Evolutionary conservation across 768 basidiomycete species (phyloP), one percentile per base, ranked within the genome.

Genomic region (Podaxis rugospora): DNA sequence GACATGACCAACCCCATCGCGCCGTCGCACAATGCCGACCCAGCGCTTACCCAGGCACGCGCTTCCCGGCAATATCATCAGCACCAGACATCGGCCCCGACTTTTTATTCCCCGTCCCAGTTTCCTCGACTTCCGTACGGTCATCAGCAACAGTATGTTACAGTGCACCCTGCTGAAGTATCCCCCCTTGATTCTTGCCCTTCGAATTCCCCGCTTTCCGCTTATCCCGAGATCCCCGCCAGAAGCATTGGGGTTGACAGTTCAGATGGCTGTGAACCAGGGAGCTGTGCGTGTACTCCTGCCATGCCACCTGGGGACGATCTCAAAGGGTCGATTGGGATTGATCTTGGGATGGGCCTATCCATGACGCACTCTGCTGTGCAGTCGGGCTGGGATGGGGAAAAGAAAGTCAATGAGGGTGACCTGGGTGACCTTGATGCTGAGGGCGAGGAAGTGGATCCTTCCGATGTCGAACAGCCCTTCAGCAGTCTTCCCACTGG

Each of bases 131-230:
- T 40, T 25, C 49, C 40, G 13, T 52, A 60, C 55, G 25, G 44
- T 52, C 63, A 56, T 28, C 54, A 51, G 18, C 51, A 50, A 35
- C 59, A 40, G 7, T 57, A 27, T 50, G 65, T 58, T 39, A 67
- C 67, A 32, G 66, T 71, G 21, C 68, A 68, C 57, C 69, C 70
- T 25, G 64, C 71, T 28, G 70, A 70, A 40, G 66, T 69, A 25
- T 68, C 70, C 51, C 70, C 71, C 37, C 65, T 63, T 36, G 67
- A 68, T 9, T 68, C 69, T 7, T 63, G 62, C 57, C 42, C 65
- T 57, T 61, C 67, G 57, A 64, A 49, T 56, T 63, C 62, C n/a
- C 60, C 59, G 46, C 44, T 49, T 42, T 49, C 59, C 36, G 46
- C 46, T 40, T 57, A 44, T 42, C 51, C 40, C 2, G 55, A 51